Percentiles rank a stretch among this genome's conserved stretches.
These are phyloP conservation scores for Laguncularia racemosa DNA, from an alignment of 345 rosid species.

Conservation along the genomic window DNA sequence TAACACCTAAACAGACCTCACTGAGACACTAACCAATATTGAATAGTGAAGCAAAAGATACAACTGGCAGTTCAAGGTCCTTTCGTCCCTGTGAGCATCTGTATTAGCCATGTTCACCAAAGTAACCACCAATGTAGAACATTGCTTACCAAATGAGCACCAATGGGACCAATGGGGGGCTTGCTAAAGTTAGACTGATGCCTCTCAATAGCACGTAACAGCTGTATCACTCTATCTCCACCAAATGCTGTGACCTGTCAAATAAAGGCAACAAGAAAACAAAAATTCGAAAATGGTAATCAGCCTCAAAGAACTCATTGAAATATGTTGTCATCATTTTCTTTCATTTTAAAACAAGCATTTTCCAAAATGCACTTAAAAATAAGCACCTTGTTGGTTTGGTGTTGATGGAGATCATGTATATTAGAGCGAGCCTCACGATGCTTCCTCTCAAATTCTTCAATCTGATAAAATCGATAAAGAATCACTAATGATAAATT, in stretches of 20 bases:
- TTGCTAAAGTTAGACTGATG: constrained; percentile 40
- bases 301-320: not conserved
- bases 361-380: no score
- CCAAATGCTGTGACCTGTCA: constrained; percentile 93
- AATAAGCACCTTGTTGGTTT: constrained; percentile 62
- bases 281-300: no score
- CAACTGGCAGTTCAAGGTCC: no score
- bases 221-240: constrained; percentile 71
- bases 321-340: not conserved
- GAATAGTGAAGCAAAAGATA: no score
- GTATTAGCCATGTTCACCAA: not conserved
- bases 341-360: no score
- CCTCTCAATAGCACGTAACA: constrained; percentile 70
- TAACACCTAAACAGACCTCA: no score
- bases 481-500: not conserved
- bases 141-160: constrained; percentile 78
- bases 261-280: not conserved
- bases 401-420: constrained; percentile 40
- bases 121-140: not conserved
- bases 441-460: constrained; percentile 37
- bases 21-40: no score
- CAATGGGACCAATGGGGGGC: constrained; percentile 97
- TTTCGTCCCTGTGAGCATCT: not conserved
- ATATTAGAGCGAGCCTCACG: constrained; percentile 28
- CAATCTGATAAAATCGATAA: constrained; percentile 38